Evolutionary conservation across 257 asterid species (phyloP), one percentile per base, ranked within the genome.

Genomic region (Solanum gracilifrons): DNA sequence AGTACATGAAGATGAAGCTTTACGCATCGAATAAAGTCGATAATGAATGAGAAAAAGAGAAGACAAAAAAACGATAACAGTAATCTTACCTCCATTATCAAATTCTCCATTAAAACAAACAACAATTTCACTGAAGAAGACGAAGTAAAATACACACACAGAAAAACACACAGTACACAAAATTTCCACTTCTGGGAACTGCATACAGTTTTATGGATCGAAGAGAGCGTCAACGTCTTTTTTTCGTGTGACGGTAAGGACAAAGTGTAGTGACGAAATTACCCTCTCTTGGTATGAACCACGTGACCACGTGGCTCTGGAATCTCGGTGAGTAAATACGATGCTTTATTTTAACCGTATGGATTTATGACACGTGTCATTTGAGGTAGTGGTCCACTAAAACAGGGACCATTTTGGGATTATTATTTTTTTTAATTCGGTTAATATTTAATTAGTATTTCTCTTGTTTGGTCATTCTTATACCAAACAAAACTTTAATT

Each of bases 271-370:
- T 68, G 88, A 88, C 93, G 20, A 32, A 21, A 66, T 21, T 91
- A 83, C 60, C 91, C 93, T 94, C 80, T 41, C 58, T 88, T 79
- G 89, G 88, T 85, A 88, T 55, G 29, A 20, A 75, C 83, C 83
- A 92, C 94, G 93, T 93, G 95, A 85, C 90, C 92, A 92, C 93
- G 94, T 91, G 92, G 91, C 90, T 87, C 82, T 25, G 88, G 87
- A 87, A 62, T 82, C 87, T 88, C 85, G 91, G 41, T 82, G 69
- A 10, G 13, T 43, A 79, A 41, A 79, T 27, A 79, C 13, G 13
- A 80, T 9, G 29, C 41, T 80, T 48, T 29, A 79, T 80, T 48
- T 80, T 82, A 3, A 82, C 10, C 85, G 71, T 48, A 82, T 48
- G 5, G 43, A 3, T 82, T 5, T 18, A 3, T 20, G 71, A 12